Evolutionary conservation across 2,329 filamentous ascomycete genomes (phyloP).

Genomic region (Grosmannia clavigera): DNA sequence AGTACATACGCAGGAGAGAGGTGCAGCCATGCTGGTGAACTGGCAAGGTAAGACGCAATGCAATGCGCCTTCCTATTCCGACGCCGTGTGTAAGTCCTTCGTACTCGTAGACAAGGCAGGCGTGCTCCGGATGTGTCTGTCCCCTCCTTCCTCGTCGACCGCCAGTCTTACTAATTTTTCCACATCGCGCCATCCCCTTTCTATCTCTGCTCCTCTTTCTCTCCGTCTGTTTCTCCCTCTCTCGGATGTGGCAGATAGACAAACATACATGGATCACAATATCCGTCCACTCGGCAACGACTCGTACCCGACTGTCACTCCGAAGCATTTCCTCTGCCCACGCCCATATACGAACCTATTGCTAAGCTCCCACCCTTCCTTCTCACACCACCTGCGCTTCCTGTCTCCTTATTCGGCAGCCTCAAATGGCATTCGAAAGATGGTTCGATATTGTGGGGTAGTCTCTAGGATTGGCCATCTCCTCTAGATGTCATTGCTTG

Average conservation of each 20-base stretch:
- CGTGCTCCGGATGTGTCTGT: background rate
- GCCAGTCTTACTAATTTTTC: constrained; percentile 1
- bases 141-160: background rate
- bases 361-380: background rate
- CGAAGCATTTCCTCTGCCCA: background rate
- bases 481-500: background rate
- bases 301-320: too few relatives aligned
- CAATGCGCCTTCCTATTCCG: background rate
- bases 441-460: background rate
- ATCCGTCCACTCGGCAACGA: too few relatives aligned
- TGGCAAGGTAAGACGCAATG: background rate
- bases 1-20: background rate
- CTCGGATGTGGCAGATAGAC: background rate
- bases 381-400: background rate
- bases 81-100: background rate
- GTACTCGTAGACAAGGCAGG: background rate
- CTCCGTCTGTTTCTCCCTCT: background rate
- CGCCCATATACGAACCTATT: background rate
- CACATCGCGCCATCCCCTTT: background rate
- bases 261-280: too few relatives aligned
- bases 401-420: background rate
- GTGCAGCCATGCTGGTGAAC: background rate
- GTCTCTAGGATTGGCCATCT: background rate
- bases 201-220: background rate
- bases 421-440: background rate